phyloP scores from a whole-genome alignment of 139 green algal species.

The Haematococcus lacustris region DNA sequence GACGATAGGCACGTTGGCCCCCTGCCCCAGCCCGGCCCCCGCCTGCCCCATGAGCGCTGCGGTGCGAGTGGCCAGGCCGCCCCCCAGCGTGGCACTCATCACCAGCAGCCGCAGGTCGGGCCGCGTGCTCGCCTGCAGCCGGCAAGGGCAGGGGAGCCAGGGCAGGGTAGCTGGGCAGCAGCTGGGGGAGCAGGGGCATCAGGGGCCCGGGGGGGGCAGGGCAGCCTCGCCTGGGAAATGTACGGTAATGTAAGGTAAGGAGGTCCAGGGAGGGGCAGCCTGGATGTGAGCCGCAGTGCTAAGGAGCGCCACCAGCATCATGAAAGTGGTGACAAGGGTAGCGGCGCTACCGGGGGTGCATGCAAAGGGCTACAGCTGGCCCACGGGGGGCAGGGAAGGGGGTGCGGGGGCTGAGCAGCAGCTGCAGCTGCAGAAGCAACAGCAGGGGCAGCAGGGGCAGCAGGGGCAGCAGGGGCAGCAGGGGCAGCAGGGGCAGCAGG shows the following conservation, averaged over 20 bases:
- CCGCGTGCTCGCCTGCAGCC: neutral
- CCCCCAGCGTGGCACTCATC: conserved; percentile 61
- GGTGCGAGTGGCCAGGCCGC: conserved; percentile 36
- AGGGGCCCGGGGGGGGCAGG: neutral
- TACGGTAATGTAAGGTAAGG: neutral
- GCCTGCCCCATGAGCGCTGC: conserved; percentile 21
- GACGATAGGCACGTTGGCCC: conserved; percentile 28
- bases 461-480: too few relatives aligned
- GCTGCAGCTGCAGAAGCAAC: neutral
- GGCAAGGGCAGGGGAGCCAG: neutral
- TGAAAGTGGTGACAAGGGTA: neutral
- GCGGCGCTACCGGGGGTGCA: neutral
- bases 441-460: conserved; percentile 10
- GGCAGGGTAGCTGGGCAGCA: too few relatives aligned
- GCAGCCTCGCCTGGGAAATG: neutral
- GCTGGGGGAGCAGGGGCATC: neutral
- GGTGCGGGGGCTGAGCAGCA: neutral
- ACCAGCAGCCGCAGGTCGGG: conserved; percentile 37
- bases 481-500: too few relatives aligned
- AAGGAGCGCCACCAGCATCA: neutral
- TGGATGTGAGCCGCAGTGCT: neutral
- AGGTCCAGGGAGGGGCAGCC: too few relatives aligned
- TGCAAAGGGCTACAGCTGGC: neutral
- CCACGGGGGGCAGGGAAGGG: neutral
- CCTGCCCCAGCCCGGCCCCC: neutral